Evolutionary conservation across 148 eudicot genomes (phyloP).

Genomic region (Diospyros kaki): DNA sequence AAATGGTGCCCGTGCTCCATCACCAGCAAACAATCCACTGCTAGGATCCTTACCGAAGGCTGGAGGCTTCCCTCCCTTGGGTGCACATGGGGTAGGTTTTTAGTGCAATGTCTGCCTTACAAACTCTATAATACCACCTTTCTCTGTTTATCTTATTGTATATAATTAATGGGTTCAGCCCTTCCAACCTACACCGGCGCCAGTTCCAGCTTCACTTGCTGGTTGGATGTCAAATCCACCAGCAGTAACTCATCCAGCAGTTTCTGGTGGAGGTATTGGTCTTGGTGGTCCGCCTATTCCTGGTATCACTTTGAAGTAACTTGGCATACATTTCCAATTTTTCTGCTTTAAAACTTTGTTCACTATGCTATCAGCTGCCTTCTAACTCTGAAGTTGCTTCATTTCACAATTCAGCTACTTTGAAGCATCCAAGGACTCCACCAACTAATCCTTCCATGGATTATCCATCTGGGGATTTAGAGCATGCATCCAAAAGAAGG

Average conservation of each 20-base stretch:
- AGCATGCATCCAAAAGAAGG: conserved; percentile 77
- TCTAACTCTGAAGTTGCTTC: conserved; percentile 4
- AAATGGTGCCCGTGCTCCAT: conserved; percentile 55
- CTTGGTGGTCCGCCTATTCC: conserved; percentile 77
- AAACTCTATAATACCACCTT: background rate
- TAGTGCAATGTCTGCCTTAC: background rate
- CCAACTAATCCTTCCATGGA: conserved; percentile 72
- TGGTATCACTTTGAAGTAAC: conserved; percentile 28
- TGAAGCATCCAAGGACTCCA: conserved; percentile 90
- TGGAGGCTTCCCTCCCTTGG: conserved; percentile 85
- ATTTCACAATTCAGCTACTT: conserved; percentile 44
- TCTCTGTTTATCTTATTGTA: conserved; percentile 12
- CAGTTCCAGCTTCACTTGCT: conserved; percentile 73
- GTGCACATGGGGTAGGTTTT: conserved; percentile 77
- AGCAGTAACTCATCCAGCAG: conserved; percentile 59
- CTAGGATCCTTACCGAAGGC: conserved; percentile 68
- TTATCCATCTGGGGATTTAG: conserved; percentile 75
- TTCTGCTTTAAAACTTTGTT: background rate
- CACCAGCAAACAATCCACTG: conserved; percentile 44
- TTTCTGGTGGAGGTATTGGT: conserved; percentile 76
- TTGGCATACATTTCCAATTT: background rate
- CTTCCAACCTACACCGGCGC: conserved; percentile 65
- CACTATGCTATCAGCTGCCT: background rate
- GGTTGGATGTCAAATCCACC: conserved; percentile 97
- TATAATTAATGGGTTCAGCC: conserved; percentile 41